phyloP scores from a whole-genome alignment of 495 filamentous ascomycete genomes.

The Trichoderma gamsii region DNA sequence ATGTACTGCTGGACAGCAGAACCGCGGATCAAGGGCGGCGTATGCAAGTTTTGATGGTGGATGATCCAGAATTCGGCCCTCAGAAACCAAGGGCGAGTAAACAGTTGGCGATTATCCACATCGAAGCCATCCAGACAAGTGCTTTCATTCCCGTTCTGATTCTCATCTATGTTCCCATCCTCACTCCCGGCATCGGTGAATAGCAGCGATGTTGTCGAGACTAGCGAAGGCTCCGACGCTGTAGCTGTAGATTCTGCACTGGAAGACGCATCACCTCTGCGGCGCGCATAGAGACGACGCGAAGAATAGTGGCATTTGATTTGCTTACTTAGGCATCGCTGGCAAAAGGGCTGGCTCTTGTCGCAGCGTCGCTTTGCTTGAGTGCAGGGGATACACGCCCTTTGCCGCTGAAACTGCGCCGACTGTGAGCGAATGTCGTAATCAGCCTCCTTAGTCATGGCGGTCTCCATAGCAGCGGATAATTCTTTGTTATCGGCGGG shows the following conservation, averaged over 20 bases:
- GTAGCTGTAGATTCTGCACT: background rate
- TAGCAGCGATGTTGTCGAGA: background rate
- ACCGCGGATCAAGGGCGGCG: background rate
- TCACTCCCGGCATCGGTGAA: background rate
- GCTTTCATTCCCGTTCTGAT: background rate
- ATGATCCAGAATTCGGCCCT: conserved; percentile 16
- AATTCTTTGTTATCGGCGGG: background rate
- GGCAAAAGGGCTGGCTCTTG: conserved; percentile 20
- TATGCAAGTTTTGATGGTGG: background rate
- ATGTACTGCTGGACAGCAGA: conserved; percentile 17
- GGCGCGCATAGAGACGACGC: conserved; percentile 15
- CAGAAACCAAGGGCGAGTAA: conserved; percentile 11
- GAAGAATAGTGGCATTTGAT: conserved; percentile 20
- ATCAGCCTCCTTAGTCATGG: background rate
- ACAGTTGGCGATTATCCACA: background rate
- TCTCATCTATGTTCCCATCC: background rate
- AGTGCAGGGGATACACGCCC: conserved; percentile 22
- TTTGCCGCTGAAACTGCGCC: conserved; percentile 9
- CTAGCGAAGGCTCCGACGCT: background rate
- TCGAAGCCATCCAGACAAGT: background rate
- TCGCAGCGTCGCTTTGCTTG: conserved; percentile 23
- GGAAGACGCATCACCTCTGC: background rate
- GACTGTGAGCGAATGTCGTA: background rate
- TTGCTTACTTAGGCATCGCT: conserved; percentile 18
- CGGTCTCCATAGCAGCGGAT: background rate